These are phyloP conservation scores for Candida rishiriensis DNA, from an alignment of 805 yeast genomes.

Conservation along the genomic window DNA sequence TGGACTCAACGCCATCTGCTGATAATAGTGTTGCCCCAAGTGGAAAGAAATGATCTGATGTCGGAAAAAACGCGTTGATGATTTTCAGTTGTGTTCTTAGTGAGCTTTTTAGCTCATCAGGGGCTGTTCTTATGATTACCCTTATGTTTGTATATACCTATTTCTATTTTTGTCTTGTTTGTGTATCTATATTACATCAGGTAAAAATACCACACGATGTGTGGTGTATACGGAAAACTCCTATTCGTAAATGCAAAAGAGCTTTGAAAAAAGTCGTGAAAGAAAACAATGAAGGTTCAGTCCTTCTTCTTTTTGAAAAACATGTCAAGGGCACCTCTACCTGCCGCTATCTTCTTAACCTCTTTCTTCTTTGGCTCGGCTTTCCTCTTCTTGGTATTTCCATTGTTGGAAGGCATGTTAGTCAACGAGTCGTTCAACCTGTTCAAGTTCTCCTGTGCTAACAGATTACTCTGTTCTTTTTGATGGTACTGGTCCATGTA, in stretches of 20 bases:
- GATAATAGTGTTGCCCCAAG: conserved; percentile 2
- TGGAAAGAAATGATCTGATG: neutral
- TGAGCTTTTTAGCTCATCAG: too few relatives aligned
- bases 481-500: conserved; percentile 19
- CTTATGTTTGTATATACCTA: conserved; percentile 4
- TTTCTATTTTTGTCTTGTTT: neutral
- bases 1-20: conserved; percentile 4
- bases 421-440: conserved; percentile 27
- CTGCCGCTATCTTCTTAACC: conserved; percentile 41
- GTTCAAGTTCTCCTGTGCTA: conserved; percentile 29
- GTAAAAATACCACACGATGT: too few relatives aligned
- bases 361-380: conserved; percentile 28
- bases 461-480: conserved; percentile 16
- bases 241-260: too few relatives aligned
- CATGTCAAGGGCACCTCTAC: conserved; percentile 67
- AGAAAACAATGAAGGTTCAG: too few relatives aligned
- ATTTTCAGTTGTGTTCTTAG: too few relatives aligned
- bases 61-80: too few relatives aligned
- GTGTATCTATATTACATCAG: too few relatives aligned
- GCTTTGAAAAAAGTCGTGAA: too few relatives aligned
- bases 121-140: neutral
- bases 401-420: conserved; percentile 10
- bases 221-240: too few relatives aligned
- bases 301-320: conserved; percentile 44
- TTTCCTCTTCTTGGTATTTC: conserved; percentile 16